Conservation (phyloP, 2,329 filamentous ascomycete species). For the Acrocalymma vagum region DNA sequence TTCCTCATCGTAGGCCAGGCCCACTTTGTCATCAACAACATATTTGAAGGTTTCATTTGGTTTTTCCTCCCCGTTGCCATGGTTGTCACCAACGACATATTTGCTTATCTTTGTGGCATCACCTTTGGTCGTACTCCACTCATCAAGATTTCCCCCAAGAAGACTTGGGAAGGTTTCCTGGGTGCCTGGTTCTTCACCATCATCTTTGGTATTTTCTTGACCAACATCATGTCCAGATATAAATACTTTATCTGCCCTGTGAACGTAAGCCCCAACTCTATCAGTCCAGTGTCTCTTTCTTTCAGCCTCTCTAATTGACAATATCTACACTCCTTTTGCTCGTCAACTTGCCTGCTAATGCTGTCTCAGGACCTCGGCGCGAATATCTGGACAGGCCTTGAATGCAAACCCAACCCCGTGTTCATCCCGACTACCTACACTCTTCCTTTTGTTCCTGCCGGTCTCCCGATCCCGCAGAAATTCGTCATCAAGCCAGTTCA, state of each 20-base stretch:
- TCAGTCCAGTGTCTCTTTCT: not conserved
- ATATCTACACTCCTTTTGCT: no score
- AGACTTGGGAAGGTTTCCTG: slow-evolving; percentile 97
- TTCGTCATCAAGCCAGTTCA: slow-evolving; percentile 88
- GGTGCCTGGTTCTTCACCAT: slow-evolving; percentile 97
- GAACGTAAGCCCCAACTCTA: slow-evolving; percentile 65
- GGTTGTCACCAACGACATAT: slow-evolving; percentile 99
- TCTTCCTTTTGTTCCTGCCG: slow-evolving; percentile 60
- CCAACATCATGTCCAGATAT: slow-evolving; percentile 85
- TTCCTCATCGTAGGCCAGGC: slow-evolving; percentile 98
- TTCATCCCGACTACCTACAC: slow-evolving; percentile 82
- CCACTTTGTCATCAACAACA: slow-evolving; percentile 99
- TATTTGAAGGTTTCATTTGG: slow-evolving; percentile 99
- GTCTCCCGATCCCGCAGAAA: slow-evolving; percentile 69
- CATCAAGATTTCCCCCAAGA: slow-evolving; percentile 98
- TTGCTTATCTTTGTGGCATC: slow-evolving; percentile 96
- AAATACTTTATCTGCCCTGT: slow-evolving; percentile 99
- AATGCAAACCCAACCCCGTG: slow-evolving; percentile 90
- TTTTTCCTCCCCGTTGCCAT: slow-evolving; percentile 95
- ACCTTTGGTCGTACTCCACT: slow-evolving; percentile 95
- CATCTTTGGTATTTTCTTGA: slow-evolving; percentile 81
- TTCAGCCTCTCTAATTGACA: no score
- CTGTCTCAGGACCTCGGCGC: slow-evolving; percentile 77
- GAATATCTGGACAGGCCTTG: slow-evolving; percentile 88
- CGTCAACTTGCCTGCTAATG: no score